Evolutionary conservation across 305 asterid genomes (phyloP), one percentile per base, ranked within the genome.

Genomic region (Fraxinus dipetala): DNA sequence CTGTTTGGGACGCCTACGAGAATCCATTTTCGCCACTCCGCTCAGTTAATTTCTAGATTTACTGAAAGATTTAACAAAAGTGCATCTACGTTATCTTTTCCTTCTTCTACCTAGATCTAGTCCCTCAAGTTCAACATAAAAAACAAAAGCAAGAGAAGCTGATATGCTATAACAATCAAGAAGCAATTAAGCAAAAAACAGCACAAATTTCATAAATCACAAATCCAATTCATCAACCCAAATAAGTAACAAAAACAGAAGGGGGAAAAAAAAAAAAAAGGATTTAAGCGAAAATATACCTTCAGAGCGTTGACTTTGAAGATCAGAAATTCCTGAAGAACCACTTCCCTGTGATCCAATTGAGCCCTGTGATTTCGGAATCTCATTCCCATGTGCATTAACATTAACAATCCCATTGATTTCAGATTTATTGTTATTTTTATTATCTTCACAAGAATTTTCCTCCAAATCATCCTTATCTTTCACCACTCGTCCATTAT

Each of bases 381-480:
- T 69, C 22, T 79, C 70, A 56, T 82, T 75, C 48, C 83, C 78
- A 31, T 22, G 83, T 1, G 30, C 6, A 48, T 48, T 48, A 48
- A 48, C 59, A 48, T 13, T 48, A 48, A 48, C 59, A 48, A 48
- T 48, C 59, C 59, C 76, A 34, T 31, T 22, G 67, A 24, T 38
- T 48, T 79, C 79, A 45, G 65, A 85, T 69, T 69, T 63, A 14
- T 16, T 48, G 59, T 16, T 48, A 48, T 40, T 9, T 40, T 65
- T 79, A 32, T 34, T 87, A 72, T 79, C 89, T 70, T 79, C 90
- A 34, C 38, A 10, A 16, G 36, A 76, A 72, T 59, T 80, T 72
- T 86, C 93, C 80, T 81, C 89, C 18, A 70, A 54, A 35, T 86
- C 88, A 72, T 75, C 79, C 70, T 70, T 89, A 5, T 85, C 94